Conservation (phyloP, 495 filamentous ascomycete species). For the Talaromyces ruber region DNA sequence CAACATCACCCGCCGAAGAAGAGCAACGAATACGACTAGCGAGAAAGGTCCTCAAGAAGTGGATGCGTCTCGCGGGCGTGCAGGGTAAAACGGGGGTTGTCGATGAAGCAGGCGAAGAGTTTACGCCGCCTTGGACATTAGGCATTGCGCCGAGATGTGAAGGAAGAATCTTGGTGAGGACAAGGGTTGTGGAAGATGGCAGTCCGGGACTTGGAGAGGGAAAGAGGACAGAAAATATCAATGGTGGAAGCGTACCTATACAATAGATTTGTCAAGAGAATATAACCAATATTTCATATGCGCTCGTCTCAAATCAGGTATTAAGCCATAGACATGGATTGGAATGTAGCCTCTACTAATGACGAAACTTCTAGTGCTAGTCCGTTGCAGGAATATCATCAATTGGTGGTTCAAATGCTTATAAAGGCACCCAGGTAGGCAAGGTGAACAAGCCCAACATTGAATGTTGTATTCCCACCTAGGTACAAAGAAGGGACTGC, state of each 20-base stretch:
- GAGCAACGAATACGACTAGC: slow-evolving; percentile 38
- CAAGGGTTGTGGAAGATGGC: not conserved
- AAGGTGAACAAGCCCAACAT: too few relatives aligned
- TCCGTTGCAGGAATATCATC: too few relatives aligned
- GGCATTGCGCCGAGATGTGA: slow-evolving; percentile 69
- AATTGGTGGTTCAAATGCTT: too few relatives aligned
- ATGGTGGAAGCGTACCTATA: slow-evolving; percentile 6
- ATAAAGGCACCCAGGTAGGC: too few relatives aligned
- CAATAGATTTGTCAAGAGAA: not conserved
- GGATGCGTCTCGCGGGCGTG: slow-evolving; percentile 63
- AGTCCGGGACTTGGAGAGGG: slow-evolving; percentile 6
- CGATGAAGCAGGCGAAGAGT: slow-evolving; percentile 44
- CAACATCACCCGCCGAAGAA: slow-evolving; percentile 29
- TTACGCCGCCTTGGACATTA: slow-evolving; percentile 67
- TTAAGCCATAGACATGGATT: not conserved
- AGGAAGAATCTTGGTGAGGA: slow-evolving; percentile 54
- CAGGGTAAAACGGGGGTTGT: slow-evolving; percentile 29
- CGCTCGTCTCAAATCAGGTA: not conserved
- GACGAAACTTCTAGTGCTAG: not conserved
- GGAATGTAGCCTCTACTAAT: not conserved
- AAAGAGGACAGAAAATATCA: slow-evolving; percentile 34
- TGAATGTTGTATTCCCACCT: too few relatives aligned
- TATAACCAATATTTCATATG: not conserved
- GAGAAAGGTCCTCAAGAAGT: slow-evolving; percentile 57
- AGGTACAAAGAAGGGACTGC: too few relatives aligned